phyloP scores from a whole-genome alignment of 352 stramenopile species.

The Nothophytophthora sp. region DNA sequence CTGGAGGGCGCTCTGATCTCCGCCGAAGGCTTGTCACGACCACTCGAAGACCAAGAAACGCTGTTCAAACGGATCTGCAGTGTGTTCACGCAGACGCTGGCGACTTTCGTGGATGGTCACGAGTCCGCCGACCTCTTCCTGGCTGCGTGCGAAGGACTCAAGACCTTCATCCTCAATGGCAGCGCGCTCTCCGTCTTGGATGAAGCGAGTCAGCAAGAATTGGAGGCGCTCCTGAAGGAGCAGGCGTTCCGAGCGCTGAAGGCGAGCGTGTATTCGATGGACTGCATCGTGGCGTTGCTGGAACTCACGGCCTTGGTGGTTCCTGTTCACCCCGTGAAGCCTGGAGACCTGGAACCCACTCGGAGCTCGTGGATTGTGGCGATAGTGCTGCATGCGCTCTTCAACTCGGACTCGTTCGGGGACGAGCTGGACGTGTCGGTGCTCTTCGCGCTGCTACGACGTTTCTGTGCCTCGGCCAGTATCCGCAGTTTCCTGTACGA shows the following conservation, averaged over 20 bases:
- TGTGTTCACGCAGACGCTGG: slow-evolving; percentile 38
- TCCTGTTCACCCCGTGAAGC: slow-evolving; percentile 1
- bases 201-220: slow-evolving; percentile 11
- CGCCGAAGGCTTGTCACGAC: slow-evolving; percentile 16
- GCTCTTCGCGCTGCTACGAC: slow-evolving; percentile 40
- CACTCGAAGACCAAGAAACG: slow-evolving; percentile 10
- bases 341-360: slow-evolving; percentile 18
- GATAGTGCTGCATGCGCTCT: slow-evolving; percentile 48
- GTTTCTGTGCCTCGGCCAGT: slow-evolving; percentile 36
- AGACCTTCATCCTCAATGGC: slow-evolving; percentile 40
- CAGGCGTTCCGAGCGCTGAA: slow-evolving; percentile 43
- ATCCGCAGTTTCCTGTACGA: slow-evolving; percentile 42
- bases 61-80: slow-evolving; percentile 25
- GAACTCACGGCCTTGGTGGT: slow-evolving; percentile 33
- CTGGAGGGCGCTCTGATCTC: slow-evolving; percentile 48
- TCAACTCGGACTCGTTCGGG: slow-evolving; percentile 32
- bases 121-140: slow-evolving; percentile 40
- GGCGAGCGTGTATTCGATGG: slow-evolving; percentile 45
- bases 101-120: slow-evolving; percentile 41
- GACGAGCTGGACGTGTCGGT: slow-evolving; percentile 49
- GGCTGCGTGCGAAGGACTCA: slow-evolving; percentile 43
- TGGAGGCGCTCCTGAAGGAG: slow-evolving; percentile 27
- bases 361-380: slow-evolving; percentile 50
- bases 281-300: slow-evolving; percentile 55
- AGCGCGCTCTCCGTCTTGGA: slow-evolving; percentile 10